Base-by-base conservation (phyloP, 768 basidiomycete genomes). In the Lanmaoa pseudosensibilis region DNA sequence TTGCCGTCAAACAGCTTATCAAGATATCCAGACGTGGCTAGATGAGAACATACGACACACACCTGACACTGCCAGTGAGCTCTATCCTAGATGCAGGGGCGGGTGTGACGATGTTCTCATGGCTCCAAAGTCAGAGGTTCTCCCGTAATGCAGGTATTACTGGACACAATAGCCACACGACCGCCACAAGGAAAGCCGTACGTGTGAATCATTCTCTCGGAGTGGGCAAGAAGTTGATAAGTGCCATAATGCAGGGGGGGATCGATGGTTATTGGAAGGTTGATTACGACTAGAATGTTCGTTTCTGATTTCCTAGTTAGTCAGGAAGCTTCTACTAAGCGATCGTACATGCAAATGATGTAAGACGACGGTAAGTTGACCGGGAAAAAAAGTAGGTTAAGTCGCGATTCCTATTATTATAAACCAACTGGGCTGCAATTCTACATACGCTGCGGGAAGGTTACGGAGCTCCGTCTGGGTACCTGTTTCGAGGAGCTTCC, bases 111-210 rank as follows among this genome's bases (percentile, higher is more conserved):
- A 23, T n/a, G 12, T 19, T 38, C 23, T 5, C 34, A 4, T 27
- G n/a, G 6, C 25, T 5, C 33, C 34, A 21, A 53, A 51, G 3
- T 33, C 27, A 23, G 27, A 38, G 1, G 16, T 4, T 11, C 9
- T 10, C 27, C 32, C 50, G 47, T 33, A 16, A 21, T 11, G 32
- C 7, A 39, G 13, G 5, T n/a, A 27, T 16, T 21, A 9, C 23
- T 36, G 27, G 6, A 19, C n/a, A 55, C 25, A 34, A 34, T 52
- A 46, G 23, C 44, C 30, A 47, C 33, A 27, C 55, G 27, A 27
- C 43, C 49, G 56, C 61, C 56, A 64, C 61, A 48, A 64, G 25
- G 61, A 48, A 37, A 32, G 9, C 7, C 16, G 30, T 52, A 58
- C 43, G 55, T 52, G 43, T 40, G 25, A 44, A 32, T 45, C 45